Evolutionary conservation across 2,329 filamentous ascomycete species (phyloP).

Genomic region (Ophiostoma australiae): DNA sequence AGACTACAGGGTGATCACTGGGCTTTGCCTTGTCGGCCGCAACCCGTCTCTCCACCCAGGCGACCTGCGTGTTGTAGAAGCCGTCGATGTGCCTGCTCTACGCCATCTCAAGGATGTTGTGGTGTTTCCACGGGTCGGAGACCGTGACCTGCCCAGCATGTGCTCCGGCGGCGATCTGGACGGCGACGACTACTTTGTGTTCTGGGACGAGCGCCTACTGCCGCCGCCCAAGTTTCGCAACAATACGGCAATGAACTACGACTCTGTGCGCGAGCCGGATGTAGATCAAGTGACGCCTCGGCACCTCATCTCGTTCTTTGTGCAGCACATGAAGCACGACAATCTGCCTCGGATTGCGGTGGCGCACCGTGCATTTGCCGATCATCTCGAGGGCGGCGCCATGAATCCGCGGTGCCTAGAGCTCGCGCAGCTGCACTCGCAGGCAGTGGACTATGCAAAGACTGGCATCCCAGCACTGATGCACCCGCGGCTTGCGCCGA

Average conservation of each 20-base stretch:
- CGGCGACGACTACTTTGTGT: constrained; percentile 90
- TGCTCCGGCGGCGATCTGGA: constrained; percentile 94
- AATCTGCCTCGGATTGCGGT: constrained; percentile 72
- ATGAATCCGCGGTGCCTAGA: constrained; percentile 63
- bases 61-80: constrained; percentile 81
- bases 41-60: constrained; percentile 94
- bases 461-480: constrained; percentile 74
- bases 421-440: constrained; percentile 77
- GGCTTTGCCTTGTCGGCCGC: constrained; percentile 76
- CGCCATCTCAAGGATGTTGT: constrained; percentile 78
- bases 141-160: constrained; percentile 77
- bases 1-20: constrained; percentile 61
- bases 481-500: constrained; percentile 54
- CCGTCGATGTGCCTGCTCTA: constrained; percentile 69
- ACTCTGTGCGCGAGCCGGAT: constrained; percentile 50
- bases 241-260: constrained; percentile 71
- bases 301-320: constrained; percentile 80
- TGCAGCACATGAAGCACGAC: constrained; percentile 89
- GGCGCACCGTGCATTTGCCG: constrained; percentile 74
- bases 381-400: constrained; percentile 58
- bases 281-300: constrained; percentile 62
- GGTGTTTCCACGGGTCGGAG: constrained; percentile 60
- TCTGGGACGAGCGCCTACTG: constrained; percentile 77
- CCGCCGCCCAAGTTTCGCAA: constrained; percentile 57
- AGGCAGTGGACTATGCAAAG: constrained; percentile 92